Percentiles rank a stretch among this genome's conserved stretches.
phyloP scores from a whole-genome alignment of 768 basidiomycete species.

The Leccinum longicurvipes region DNA sequence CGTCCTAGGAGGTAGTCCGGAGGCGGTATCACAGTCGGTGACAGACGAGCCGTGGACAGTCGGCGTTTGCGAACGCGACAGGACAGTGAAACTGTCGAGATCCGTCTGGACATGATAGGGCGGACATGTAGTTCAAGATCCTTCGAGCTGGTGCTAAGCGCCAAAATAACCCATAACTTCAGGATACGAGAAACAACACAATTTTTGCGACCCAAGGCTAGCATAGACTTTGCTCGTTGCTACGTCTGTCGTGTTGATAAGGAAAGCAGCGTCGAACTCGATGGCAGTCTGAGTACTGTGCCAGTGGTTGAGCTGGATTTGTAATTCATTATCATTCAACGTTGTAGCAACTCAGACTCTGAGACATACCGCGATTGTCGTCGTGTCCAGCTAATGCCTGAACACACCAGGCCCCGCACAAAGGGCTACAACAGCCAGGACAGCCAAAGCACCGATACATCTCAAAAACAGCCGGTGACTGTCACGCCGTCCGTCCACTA shows the following conservation, averaged over 20 bases:
- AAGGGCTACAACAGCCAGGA: slow-evolving; percentile 6
- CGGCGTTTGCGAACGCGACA: not conserved
- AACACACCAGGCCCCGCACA: slow-evolving; percentile 11
- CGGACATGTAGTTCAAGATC: not conserved
- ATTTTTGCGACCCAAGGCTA: slow-evolving; percentile 17
- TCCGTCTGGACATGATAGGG: not conserved
- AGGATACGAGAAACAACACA: slow-evolving; percentile 16
- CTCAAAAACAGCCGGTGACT: slow-evolving; percentile 6
- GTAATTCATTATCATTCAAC: too few relatives aligned
- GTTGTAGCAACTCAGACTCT: too few relatives aligned
- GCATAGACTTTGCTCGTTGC: slow-evolving; percentile 9
- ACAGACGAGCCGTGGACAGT: too few relatives aligned
- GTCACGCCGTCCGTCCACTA: slow-evolving; percentile 52
- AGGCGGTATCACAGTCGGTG: too few relatives aligned
- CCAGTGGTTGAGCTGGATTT: slow-evolving; percentile 13
- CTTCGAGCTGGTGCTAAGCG: not conserved
- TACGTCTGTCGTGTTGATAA: slow-evolving; percentile 23
- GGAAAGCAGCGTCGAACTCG: slow-evolving; percentile 26
- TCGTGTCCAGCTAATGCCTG: slow-evolving; percentile 15
- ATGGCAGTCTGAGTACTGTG: slow-evolving; percentile 20
- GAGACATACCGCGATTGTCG: too few relatives aligned
- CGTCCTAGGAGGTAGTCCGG: too few relatives aligned
- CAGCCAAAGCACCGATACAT: slow-evolving; percentile 13
- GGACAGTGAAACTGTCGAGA: not conserved
- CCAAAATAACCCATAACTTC: not conserved